These are phyloP conservation scores for Termitomyces sp. DNA, from an alignment of 768 basidiomycete species.

Conservation along the genomic window DNA sequence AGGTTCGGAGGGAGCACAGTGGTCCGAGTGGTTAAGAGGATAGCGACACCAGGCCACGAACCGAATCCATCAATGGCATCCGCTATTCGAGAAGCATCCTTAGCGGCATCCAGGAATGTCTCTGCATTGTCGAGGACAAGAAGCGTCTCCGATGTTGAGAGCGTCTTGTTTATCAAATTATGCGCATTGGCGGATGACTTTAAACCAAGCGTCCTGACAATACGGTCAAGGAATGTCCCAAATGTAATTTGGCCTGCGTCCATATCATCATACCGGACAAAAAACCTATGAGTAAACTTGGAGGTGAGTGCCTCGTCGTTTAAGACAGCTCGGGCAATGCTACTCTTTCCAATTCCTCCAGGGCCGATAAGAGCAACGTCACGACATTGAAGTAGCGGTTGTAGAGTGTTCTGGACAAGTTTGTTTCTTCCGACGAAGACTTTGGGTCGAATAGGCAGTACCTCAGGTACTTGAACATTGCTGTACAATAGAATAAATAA, in stretches of 20 bases:
- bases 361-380: conserved; percentile 7
- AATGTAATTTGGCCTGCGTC: conserved; percentile 1
- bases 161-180: not conserved
- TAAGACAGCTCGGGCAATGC: not conserved
- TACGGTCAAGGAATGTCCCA: conserved; percentile 3
- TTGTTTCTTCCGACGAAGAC: conserved; percentile 3
- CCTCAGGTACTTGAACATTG: not conserved
- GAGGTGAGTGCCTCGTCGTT: not conserved
- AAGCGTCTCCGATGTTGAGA: conserved; percentile 2
- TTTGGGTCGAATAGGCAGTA: not conserved
- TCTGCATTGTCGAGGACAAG: conserved; percentile 14
- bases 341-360: conserved; percentile 8
- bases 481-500: not conserved
- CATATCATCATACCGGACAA: conserved; percentile 8
- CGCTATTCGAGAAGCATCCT: conserved; percentile 4
- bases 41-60: conserved; percentile 3
- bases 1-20: conserved; percentile 6
- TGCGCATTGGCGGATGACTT: not conserved
- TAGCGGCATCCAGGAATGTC: conserved; percentile 6
- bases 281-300: conserved; percentile 1
- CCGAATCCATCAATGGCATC: conserved; percentile 8
- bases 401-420: not conserved
- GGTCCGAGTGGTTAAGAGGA: conserved; percentile 8
- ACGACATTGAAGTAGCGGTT: not conserved
- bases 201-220: not conserved